phyloP scores from a whole-genome alignment of 805 yeast species.

The Pichia deserticola region DNA sequence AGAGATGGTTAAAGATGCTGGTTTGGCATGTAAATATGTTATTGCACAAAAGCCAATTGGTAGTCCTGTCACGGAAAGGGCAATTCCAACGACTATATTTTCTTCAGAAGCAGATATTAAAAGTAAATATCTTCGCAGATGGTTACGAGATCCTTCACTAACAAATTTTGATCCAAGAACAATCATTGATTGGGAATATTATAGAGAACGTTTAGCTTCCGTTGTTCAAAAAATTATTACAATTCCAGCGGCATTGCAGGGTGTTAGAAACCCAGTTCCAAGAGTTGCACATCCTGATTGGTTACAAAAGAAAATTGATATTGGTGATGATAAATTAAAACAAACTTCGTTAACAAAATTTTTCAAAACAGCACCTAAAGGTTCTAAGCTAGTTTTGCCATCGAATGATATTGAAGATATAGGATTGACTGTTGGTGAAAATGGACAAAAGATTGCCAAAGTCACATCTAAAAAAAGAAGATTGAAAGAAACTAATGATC shows the following conservation, averaged over 20 bases:
- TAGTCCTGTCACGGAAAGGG: constrained; percentile 92
- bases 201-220: constrained; percentile 82
- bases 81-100: constrained; percentile 93
- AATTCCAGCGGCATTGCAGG: constrained; percentile 95
- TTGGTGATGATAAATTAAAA: constrained; percentile 57
- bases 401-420: constrained; percentile 50
- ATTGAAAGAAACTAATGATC: constrained; percentile 23
- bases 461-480: constrained; percentile 43
- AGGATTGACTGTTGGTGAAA: constrained; percentile 30
- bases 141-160: constrained; percentile 76
- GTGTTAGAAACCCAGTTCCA: constrained; percentile 85
- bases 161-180: constrained; percentile 81
- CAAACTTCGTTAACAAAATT: constrained; percentile 60
- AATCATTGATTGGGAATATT: constrained; percentile 90
- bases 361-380: constrained; percentile 39
- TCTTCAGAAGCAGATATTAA: constrained; percentile 72
- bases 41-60: constrained; percentile 76
- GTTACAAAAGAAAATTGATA: constrained; percentile 60
- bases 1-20: constrained; percentile 94
- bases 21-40: constrained; percentile 90
- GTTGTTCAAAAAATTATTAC: constrained; percentile 92
- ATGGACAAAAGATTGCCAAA: constrained; percentile 34
- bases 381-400: constrained; percentile 28
- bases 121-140: constrained; percentile 66
- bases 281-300: constrained; percentile 92